Conservation (phyloP, 148 eudicot genomes). For the Dianthus caryophyllus region DNA sequence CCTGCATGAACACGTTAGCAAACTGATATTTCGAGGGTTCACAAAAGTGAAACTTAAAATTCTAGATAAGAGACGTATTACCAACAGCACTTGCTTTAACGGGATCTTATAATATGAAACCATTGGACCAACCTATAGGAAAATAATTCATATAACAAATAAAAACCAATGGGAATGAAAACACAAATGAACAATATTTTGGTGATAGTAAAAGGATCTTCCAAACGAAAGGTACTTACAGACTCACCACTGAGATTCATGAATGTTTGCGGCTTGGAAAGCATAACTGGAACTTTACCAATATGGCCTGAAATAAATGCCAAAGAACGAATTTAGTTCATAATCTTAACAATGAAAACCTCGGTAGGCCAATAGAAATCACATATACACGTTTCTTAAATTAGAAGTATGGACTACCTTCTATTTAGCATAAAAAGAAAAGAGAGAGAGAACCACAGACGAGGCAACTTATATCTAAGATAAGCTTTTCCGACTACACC, state of each 20-base stretch:
- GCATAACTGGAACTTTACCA: slow-evolving; percentile 74
- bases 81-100: slow-evolving; percentile 89
- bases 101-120: slow-evolving; percentile 94
- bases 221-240: slow-evolving; percentile 67
- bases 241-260: slow-evolving; percentile 99
- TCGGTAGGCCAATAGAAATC: neutral
- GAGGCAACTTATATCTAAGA: neutral
- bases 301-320: slow-evolving; percentile 46
- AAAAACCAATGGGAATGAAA: slow-evolving; percentile 4
- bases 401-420: neutral
- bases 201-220: slow-evolving; percentile 5
- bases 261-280: slow-evolving; percentile 91
- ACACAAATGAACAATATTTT: neutral
- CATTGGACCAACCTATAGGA: slow-evolving; percentile 78
- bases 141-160: slow-evolving; percentile 13
- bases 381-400: neutral
- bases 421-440: neutral
- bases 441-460: neutral
- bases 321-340: slow-evolving; percentile 11
- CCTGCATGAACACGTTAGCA: slow-evolving; percentile 35
- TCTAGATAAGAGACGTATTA: slow-evolving; percentile 28
- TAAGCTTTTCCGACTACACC: neutral
- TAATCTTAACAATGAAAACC: neutral
- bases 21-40: slow-evolving; percentile 13
- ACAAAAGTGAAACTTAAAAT: slow-evolving; percentile 1